Percentiles rank a stretch among this genome's conserved stretches.
Conservation (phyloP, 1,284 basidiomycete genomes). For the Serendipita sp. region DNA sequence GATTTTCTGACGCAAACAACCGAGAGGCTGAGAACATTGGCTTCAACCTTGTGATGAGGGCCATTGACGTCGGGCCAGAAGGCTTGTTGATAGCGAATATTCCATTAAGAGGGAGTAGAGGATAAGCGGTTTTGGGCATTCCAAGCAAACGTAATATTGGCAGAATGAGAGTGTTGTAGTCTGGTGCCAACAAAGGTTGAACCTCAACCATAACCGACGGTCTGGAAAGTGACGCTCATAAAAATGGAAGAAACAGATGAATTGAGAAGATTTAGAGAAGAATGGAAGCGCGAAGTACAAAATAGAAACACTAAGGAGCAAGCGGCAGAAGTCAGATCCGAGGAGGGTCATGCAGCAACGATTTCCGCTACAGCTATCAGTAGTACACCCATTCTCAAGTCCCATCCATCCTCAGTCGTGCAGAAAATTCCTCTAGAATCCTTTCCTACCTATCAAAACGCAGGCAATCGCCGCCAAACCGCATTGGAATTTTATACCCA, state of each 20-base stretch:
- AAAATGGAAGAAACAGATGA: not conserved
- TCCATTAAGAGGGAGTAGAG: conserved; percentile 54
- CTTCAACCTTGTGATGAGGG: conserved; percentile 77
- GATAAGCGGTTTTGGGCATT: conserved; percentile 51
- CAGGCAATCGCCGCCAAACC: not conserved
- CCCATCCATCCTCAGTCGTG: not conserved
- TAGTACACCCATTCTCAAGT: not conserved
- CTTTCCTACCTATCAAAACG: not conserved
- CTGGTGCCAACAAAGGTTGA: no score
- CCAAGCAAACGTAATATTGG: not conserved
- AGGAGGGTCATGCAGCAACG: not conserved
- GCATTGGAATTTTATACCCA: conserved; percentile 55
- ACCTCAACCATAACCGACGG: no score
- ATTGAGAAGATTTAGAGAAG: not conserved
- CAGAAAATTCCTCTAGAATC: not conserved
- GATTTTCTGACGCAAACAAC: conserved; percentile 44
- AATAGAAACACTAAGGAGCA: not conserved
- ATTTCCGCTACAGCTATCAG: not conserved
- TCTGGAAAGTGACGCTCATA: no score
- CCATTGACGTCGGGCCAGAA: conserved; percentile 83
- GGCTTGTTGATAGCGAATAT: conserved; percentile 79
- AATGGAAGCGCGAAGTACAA: not conserved
- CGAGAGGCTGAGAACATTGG: conserved; percentile 62
- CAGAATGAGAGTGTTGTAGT: no score
- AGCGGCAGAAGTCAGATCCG: not conserved